A percentile compares a stretch with the other conserved stretches of the same genome.
phyloP scores from a whole-genome alignment of 2,329 filamentous ascomycete species.

The Cercospora nicotianae region DNA sequence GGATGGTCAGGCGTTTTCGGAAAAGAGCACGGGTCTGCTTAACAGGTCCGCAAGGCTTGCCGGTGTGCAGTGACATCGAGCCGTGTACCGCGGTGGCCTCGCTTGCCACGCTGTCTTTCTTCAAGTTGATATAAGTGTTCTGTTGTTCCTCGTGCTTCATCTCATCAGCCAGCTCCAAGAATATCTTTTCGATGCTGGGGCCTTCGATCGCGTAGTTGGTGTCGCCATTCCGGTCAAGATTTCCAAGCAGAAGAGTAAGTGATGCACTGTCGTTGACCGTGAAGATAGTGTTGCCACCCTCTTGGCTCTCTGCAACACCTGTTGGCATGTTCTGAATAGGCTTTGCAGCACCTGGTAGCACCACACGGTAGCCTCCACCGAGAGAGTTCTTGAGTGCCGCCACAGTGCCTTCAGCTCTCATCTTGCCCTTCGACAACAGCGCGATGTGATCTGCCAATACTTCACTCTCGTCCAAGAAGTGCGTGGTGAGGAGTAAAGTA shows the following conservation, averaged over 20 bases:
- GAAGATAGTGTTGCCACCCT: constrained; percentile 13
- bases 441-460: constrained; percentile 82
- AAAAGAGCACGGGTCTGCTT: constrained; percentile 72
- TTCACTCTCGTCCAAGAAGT: constrained; percentile 89
- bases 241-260: constrained; percentile 14
- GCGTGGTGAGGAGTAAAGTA: constrained; percentile 82
- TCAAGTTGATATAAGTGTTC: constrained; percentile 4
- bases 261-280: constrained; percentile 14
- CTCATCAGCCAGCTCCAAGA: constrained; percentile 82
- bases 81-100: constrained; percentile 2
- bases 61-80: constrained; percentile 23
- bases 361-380: constrained; percentile 76
- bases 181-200: constrained; percentile 87
- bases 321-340: background rate
- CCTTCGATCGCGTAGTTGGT: constrained; percentile 78
- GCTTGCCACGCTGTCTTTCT: constrained; percentile 7
- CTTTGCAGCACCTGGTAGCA: background rate
- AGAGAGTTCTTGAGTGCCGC: constrained; percentile 76
- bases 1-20: constrained; percentile 70
- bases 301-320: background rate
- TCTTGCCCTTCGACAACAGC: constrained; percentile 76
- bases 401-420: constrained; percentile 78
- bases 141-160: constrained; percentile 18
- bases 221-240: constrained; percentile 63
- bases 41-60: constrained; percentile 36